Conservation (phyloP, 208 protist species). For the Leishmania lainsoni region DNA sequence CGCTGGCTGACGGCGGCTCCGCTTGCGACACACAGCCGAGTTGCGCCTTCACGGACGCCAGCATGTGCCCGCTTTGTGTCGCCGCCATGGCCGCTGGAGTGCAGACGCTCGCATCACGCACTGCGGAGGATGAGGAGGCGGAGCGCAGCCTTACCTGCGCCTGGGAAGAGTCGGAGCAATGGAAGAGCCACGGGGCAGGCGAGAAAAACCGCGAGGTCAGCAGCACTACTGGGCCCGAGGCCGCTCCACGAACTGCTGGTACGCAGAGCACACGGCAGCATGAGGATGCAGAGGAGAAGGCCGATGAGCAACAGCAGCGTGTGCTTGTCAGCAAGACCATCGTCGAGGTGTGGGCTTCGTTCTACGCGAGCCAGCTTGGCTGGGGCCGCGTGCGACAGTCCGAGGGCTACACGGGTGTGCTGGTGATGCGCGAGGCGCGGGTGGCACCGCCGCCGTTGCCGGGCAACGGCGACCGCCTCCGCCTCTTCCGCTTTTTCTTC, state of each 20-base stretch:
- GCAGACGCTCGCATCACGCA: slow-evolving; percentile 24
- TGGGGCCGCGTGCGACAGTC: slow-evolving; percentile 38
- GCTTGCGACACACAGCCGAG: neutral
- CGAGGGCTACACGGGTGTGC: slow-evolving; percentile 65
- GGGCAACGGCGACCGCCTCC: neutral
- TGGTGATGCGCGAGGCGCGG: slow-evolving; percentile 33
- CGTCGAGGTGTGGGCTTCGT: slow-evolving; percentile 53
- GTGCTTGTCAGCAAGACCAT: slow-evolving; percentile 65
- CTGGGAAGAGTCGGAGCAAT: slow-evolving; percentile 27
- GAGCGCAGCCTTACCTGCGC: slow-evolving; percentile 22
- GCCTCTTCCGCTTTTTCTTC: neutral
- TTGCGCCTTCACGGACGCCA: slow-evolving; percentile 31
- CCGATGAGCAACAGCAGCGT: slow-evolving; percentile 7
- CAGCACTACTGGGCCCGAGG: neutral
- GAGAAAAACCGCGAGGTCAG: neutral
- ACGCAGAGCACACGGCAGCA: neutral
- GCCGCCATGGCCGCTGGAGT: slow-evolving; percentile 46
- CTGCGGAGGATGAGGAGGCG: slow-evolving; percentile 43
- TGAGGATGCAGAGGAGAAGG: neutral
- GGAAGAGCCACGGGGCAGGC: slow-evolving; percentile 12
- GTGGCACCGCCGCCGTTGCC: slow-evolving; percentile 8
- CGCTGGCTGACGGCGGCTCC: neutral
- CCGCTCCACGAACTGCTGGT: neutral
- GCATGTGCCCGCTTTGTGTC: slow-evolving; percentile 52
- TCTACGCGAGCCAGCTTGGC: slow-evolving; percentile 21